Evolutionary conservation across 129 eudicot genomes (phyloP), one percentile per base, ranked within the genome.

Genomic region (Pulicaria dysenterica): DNA sequence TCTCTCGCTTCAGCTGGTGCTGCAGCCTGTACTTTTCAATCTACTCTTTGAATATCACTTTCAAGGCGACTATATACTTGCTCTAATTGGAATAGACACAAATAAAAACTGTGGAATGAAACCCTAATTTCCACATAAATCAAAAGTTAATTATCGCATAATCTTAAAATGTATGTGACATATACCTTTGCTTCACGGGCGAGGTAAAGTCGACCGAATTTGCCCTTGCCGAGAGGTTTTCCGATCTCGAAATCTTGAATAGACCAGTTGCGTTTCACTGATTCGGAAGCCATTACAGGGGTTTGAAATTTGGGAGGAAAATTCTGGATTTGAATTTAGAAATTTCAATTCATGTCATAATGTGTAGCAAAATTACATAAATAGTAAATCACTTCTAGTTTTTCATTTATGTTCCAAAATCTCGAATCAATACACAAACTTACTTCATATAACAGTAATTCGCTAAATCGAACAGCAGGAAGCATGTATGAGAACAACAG

Each of bases 141-240:
- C 43, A 6, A 3, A 46, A 8, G 1, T 8, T 8, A n/a, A 15
- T 7, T 64, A 36, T 58, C 9, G 34, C 14, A 13, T 2, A 61
- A 47, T 41, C 24, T n/a, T 44, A 17, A 45, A 11, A 54, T 2
- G 16, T 39, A 17, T 39, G 58, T 46, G 41, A 3, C 2, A 24
- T 24, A 24, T 61, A 92, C 96, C 96, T 89, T 85, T 71, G 79
- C 41, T 83, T 92, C 95, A 61, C 98, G 98, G 63, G 95, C 98
- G 64, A 92, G 91, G 54, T 92, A 92, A 15, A 92, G 96, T 38
- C 98, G 86, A 58, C 98, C 98, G 82, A 92, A 92, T 64, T 89
- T 92, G 1, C 98, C 98, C 60, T 81, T 89, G 17, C 98, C 98
- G 51, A 92, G 91, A 31, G 91, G 98, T 67, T 78, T 89, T 9